Conservation (phyloP, 352 stramenopile species). For the Phytophthora citrophthora region DNA sequence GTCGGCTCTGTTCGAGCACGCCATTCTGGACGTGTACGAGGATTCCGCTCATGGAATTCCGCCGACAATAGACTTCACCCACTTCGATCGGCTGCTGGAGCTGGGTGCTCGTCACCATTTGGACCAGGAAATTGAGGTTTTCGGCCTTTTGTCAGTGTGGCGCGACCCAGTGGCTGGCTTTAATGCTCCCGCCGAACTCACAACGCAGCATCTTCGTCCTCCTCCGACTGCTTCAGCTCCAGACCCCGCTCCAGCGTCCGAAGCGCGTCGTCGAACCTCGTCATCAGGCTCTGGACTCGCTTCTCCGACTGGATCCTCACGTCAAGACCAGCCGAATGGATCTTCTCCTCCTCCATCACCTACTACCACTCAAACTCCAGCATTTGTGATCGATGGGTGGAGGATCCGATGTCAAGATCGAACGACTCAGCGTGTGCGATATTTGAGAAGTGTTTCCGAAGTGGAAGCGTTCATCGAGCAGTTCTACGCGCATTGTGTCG, state of each 20-base stretch:
- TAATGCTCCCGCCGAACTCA: conserved; percentile 56
- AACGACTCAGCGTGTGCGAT: conserved; percentile 63
- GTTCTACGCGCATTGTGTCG: conserved; percentile 73
- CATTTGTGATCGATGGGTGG: conserved; percentile 66
- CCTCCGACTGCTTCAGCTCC: conserved; percentile 28
- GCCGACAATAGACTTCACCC: conserved; percentile 63
- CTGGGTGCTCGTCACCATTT: conserved; percentile 57
- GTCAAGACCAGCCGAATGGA: conserved; percentile 19
- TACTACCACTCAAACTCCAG: conserved; percentile 18
- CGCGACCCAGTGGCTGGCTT: conserved; percentile 64
- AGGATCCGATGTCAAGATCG: conserved; percentile 71
- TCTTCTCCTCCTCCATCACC: conserved; percentile 18
- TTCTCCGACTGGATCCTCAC: conserved; percentile 20
- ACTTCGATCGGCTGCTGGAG: conserved; percentile 72
- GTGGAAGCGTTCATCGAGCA: conserved; percentile 70
- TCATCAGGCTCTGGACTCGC: conserved; percentile 22
- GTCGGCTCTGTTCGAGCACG: conserved; percentile 75
- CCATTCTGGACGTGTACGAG: conserved; percentile 70
- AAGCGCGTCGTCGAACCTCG: conserved; percentile 26
- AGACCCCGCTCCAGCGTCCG: conserved; percentile 21
- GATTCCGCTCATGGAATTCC: conserved; percentile 38
- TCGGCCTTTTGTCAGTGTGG: conserved; percentile 78
- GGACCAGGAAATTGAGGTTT: conserved; percentile 77
- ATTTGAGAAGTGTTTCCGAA: conserved; percentile 57
- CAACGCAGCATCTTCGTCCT: conserved; percentile 31